Evolutionary conservation across 1,139 yeast species (phyloP).

Genomic region (Blastobotrys elegans): DNA sequence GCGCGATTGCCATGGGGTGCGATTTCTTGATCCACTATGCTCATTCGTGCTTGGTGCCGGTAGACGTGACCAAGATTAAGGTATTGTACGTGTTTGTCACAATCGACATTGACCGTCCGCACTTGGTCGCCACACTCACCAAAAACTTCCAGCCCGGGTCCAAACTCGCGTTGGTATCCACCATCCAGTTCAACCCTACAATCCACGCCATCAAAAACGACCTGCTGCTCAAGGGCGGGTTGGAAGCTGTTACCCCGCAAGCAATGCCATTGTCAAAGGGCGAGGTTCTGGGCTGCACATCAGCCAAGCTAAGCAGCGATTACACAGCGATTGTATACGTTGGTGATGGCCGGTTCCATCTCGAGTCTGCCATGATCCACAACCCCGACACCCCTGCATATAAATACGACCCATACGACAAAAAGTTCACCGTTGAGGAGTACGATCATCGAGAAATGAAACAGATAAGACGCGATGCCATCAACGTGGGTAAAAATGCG

Average conservation of each 20-base stretch:
- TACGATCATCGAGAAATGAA: conserved; percentile 85
- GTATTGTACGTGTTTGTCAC: conserved; percentile 95
- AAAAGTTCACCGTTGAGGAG: conserved; percentile 82
- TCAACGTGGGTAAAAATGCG: conserved; percentile 53
- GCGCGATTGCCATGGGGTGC: conserved; percentile 89
- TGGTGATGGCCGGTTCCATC: conserved; percentile 95
- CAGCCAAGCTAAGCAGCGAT: conserved; percentile 60
- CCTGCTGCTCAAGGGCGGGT: conserved; percentile 32
- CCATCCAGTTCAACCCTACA: conserved; percentile 95
- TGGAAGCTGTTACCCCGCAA: conserved; percentile 72
- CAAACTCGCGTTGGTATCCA: conserved; percentile 76
- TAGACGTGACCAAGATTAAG: conserved; percentile 83
- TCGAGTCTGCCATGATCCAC: conserved; percentile 96
- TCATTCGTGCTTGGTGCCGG: conserved; percentile 94
- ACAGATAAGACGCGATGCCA: conserved; percentile 67
- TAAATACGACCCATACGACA: conserved; percentile 90
- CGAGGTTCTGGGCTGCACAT: conserved; percentile 94
- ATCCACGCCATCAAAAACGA: conserved; percentile 71
- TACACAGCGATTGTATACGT: conserved; percentile 80
- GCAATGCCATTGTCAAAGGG: conserved; percentile 91
- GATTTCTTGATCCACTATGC: conserved; percentile 96
- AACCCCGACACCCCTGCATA: conserved; percentile 90
- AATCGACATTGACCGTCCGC: conserved; percentile 79
- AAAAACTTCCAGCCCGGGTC: conserved; percentile 64
- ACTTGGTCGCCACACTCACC: conserved; percentile 68